Evolutionary conservation across 805 yeast genomes (phyloP).

Genomic region (Candida gorgasii): DNA sequence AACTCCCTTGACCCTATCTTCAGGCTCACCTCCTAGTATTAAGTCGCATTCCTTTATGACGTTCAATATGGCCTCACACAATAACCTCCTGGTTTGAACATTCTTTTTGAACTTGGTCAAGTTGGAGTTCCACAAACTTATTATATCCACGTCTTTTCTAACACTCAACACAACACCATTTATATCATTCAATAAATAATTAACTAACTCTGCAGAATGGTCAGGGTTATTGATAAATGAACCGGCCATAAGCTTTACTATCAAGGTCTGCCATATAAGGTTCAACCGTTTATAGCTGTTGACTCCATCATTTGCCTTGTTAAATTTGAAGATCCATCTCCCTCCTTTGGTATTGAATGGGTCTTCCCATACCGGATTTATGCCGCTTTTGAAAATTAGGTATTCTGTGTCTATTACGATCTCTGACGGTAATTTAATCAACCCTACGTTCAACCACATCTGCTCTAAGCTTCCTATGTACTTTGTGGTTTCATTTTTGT

Average conservation of each 20-base stretch:
- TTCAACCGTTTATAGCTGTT: slow-evolving; percentile 32
- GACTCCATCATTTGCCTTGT: slow-evolving; percentile 26
- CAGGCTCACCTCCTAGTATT: slow-evolving; percentile 34
- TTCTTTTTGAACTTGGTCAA: slow-evolving; percentile 29
- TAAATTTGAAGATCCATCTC: slow-evolving; percentile 58
- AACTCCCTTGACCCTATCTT: slow-evolving; percentile 47
- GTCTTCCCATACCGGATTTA: slow-evolving; percentile 70
- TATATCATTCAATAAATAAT: slow-evolving; percentile 49
- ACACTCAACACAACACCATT: slow-evolving; percentile 62
- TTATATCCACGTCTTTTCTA: slow-evolving; percentile 58
- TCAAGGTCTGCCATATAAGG: slow-evolving; percentile 56
- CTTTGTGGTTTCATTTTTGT: slow-evolving; percentile 14
- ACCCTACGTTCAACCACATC: slow-evolving; percentile 47
- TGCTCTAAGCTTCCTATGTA: slow-evolving; percentile 52
- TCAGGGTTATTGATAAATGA: slow-evolving; percentile 41
- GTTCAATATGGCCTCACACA: slow-evolving; percentile 48
- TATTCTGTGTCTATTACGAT: slow-evolving; percentile 51
- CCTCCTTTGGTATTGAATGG: slow-evolving; percentile 62
- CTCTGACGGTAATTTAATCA: slow-evolving; percentile 39
- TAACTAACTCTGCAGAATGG: slow-evolving; percentile 33
- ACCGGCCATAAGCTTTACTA: slow-evolving; percentile 54
- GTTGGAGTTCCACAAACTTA: slow-evolving; percentile 64
- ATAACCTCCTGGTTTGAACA: slow-evolving; percentile 32
- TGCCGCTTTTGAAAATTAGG: slow-evolving; percentile 57
- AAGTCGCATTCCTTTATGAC: slow-evolving; percentile 50